Base-by-base conservation (phyloP, 345 rosid species). In the Anacardium occidentale region DNA sequence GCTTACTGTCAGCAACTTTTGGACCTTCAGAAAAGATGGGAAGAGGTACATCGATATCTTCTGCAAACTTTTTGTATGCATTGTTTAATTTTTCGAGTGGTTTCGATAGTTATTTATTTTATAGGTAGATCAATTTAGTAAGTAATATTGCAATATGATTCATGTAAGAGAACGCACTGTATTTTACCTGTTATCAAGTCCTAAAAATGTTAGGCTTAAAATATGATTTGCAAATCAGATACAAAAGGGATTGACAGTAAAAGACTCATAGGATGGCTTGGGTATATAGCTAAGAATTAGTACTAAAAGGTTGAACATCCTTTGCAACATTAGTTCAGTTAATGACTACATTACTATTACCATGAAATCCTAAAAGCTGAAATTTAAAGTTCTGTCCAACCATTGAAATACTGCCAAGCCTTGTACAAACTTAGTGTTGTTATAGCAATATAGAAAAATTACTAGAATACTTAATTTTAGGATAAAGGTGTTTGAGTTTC, bases 1-100 rank as follows among this genome's bases (percentile, higher is more conserved):
- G 70, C 88, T 10, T 88, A 86, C 80, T 89, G 94, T 73, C 91
- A 86, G 67, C 88, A 95, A 79, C 94, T 95, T 57, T 74, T 92
- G 68, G 93, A 92, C 55, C 91, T 92, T 8, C 98, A 95, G 74
- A 88, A 83, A 69, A 87, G 88, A 77, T 81, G 80, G 73, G 83
- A 89, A 24, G 96, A 91, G 97, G 98, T 95, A 70, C 83, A 42
- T 21, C 14, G 40, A 34, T 5, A 34, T 7, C 40, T 37, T 37
- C 42, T 37, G 42, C 42, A 6, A 7, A 37, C 42, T 37, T 37
- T 37, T 37, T 37, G 42, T 37, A 37, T 37, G 42, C 42, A 37
- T 37, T 37, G 7, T 37, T 8, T 37, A 37, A 10, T 60, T 4
- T 44, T 37, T 2, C 48, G 8, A 26, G 57, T 48, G 15, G 26